Percentiles rank a stretch among this genome's conserved stretches.
Evolutionary conservation across 1,139 yeast genomes (phyloP).

Genomic region (Debaryomyces udenii): DNA sequence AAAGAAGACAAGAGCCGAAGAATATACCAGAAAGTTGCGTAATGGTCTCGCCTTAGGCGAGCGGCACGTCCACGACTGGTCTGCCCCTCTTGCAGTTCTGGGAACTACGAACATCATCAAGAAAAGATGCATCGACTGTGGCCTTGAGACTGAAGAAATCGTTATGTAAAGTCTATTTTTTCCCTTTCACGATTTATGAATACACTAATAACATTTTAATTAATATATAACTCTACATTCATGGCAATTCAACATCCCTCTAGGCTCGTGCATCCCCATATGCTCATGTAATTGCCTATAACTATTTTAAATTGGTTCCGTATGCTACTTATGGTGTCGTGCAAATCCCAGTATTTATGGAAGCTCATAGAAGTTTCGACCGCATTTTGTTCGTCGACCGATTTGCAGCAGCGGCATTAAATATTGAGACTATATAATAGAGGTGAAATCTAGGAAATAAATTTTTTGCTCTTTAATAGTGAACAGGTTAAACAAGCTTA

Average conservation of each 20-base stretch:
- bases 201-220: background rate
- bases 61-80: slow-evolving; percentile 80
- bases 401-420: slow-evolving; percentile 14
- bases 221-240: background rate
- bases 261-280: no score
- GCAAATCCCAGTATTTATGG: slow-evolving; percentile 22
- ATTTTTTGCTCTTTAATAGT: background rate
- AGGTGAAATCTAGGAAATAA: slow-evolving; percentile 2
- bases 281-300: no score
- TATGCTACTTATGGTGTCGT: slow-evolving; percentile 5
- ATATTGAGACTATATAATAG: slow-evolving; percentile 5
- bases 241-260: no score
- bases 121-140: slow-evolving; percentile 79
- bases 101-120: slow-evolving; percentile 45
- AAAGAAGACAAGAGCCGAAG: slow-evolving; percentile 89
- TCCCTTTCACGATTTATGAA: no score
- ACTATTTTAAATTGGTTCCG: no score
- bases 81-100: slow-evolving; percentile 51
- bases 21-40: slow-evolving; percentile 70
- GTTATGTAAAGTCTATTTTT: slow-evolving; percentile 17
- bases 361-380: slow-evolving; percentile 40
- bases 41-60: slow-evolving; percentile 55
- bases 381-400: slow-evolving; percentile 17
- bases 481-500: slow-evolving; percentile 8
- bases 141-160: slow-evolving; percentile 77